Base-by-base conservation (phyloP, 306 rosid species). In the Cajanus cajan region DNA sequence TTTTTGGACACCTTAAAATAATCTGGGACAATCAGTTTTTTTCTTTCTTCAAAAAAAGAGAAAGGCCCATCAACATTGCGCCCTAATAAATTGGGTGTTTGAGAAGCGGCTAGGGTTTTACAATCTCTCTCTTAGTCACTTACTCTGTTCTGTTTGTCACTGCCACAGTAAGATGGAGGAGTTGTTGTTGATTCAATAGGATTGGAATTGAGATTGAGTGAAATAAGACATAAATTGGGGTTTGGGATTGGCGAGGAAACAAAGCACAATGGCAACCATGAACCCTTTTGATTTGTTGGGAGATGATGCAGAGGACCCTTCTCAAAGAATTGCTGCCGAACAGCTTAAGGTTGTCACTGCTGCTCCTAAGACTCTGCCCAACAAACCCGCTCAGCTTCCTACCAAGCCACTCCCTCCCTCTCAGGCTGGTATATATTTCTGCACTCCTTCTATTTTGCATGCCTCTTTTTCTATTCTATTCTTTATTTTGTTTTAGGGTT, bases 221-320 rank as follows among this genome's bases (percentile, higher is more conserved):
- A 0, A 21, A 8, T n/a, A 15, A 62, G 4, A 33, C 19, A 7
- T 15, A 33, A n/a, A 33, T n/a, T 3, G 14, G 68, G 68, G 12
- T n/a, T 34, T 63, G 13, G 0, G 21, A 7, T 28, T 31, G 15
- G 0, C 8, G 43, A 34, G 47, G 40, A 4, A 62, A 14, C n/a
- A 12, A 1, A 63, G 4, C 3, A 36, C n/a, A 80, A 90, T 91
- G 97, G 84, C 92, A 82, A 89, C 86, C 68, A 52, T 52, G 80
- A 91, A 91, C 86, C 94, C 92, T 2, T 91, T 91, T 63, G 94
- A 79, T 82, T 87, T 91, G 87, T 77, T 91, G 90, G 91, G 87
- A 4, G 94, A 86, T 45, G 97, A 91, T 25, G 90, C 94, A 0
- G 94, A 91, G 80, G 97, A 91, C 66, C 97, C 90, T 0, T 83